Evolutionary conservation across 495 filamentous ascomycete genomes (phyloP), one percentile per base, ranked within the genome.

Genomic region (Amphirosellinia nigrospora): DNA sequence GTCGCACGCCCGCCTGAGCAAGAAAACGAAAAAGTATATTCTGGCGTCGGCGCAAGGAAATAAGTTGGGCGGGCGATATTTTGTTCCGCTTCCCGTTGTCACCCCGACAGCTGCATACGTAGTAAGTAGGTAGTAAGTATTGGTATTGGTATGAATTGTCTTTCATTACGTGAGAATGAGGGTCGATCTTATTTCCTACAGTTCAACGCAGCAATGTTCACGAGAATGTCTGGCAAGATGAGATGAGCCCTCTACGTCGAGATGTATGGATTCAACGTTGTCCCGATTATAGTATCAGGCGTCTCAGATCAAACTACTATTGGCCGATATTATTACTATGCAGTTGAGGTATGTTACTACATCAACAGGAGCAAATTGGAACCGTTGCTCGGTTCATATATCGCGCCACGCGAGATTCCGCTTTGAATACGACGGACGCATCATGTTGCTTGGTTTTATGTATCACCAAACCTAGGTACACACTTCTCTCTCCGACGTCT

Each of bases 1-100:
- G 32, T 38, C 32, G 26, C 26, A 32, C n/a, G n/a, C n/a, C n/a
- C n/a, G n/a, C n/a, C n/a, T 10, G 8, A 61, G 21, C 32, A 39
- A 41, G 63, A 53, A 32, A 53, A 64, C 39, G 43, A 34, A 65
- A 65, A 65, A 65, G 63, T 21, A 53, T 48, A 30, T 52, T 13
- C 34, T 34, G 46, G 46, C 46, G 2, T 46, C 63, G 63, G 41
- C 15, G 46, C 63, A 65, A 4, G 32, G 8, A 36, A 36, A 58
- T 45, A 46, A 39, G 32, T 13, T 28, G 0, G 60, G 36, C 41
- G 60, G 60, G 16, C 41, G 8, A 45, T 2, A 64, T 52, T 45
- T 2, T 3, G 43, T 36, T 64, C 28, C 32, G 43, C 43, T 16
- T 3, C 26, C 61, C 16, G 43, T 50, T 41, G n/a, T n/a, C n/a